Evolutionary conservation across 768 basidiomycete genomes (phyloP), one percentile per base, ranked within the genome.

Genomic region (Rhodosporidiobolus odoratus): DNA sequence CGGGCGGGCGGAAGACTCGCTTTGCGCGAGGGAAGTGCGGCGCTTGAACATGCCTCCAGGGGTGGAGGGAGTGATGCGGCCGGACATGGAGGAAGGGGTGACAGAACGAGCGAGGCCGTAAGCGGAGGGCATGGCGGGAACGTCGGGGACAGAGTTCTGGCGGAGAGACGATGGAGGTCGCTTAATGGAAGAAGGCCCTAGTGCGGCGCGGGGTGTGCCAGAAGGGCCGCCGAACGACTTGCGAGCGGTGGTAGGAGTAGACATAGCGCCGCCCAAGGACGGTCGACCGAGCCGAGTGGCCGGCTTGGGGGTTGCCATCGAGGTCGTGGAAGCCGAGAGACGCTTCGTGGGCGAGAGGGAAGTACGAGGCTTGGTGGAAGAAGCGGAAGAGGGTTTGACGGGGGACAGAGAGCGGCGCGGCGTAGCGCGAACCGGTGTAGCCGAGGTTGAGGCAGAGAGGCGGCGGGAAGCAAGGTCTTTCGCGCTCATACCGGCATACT

Each of bases 401-500:
- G 68, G 62, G 5, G 66, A 67, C 37, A 40, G 58, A 1, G 59
- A 61, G 7, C 53, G 62, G 25, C 66, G 66, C 41, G 72, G 62
- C 10, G 66, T 58, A 15, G 58, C 38, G 10, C 52, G 17, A 4
- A n/a, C 40, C 27, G 66, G 2, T 21, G 60, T 9, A 8, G 67
- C 52, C 3, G 59, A 17, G 13, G 56, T 63, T 3, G 65, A 19
- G 21, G 52, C 37, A 10, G 38, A 50, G 38, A 37, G 27, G 25
- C 66, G 53, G 9, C 69, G 69, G 0, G 84, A 77, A 79, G 86
- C 68, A 37, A 94, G 84, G 75, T 92, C 89, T 77, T 88, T 86
- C 1, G 91, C 91, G 1, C 90, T 93, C 85, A 92, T 86, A 23
- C 87, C 86, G 40, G 88, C 82, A 78, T 92, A 93, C 78, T 88